These are phyloP conservation scores for Bolboschoenus planiculmis DNA, from an alignment of 176 grass and related monocot genomes.

Conservation along the genomic window DNA sequence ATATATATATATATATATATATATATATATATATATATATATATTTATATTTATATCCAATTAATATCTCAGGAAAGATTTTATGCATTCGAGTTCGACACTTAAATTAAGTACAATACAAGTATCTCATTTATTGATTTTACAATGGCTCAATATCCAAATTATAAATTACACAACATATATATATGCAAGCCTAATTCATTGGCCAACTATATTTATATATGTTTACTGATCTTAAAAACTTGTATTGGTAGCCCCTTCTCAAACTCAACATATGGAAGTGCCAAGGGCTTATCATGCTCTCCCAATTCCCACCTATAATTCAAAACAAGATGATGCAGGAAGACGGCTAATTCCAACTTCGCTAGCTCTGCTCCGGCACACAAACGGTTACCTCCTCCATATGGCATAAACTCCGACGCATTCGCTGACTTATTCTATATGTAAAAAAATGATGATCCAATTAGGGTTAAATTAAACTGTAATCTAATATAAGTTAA, in stretches of 20 bases:
- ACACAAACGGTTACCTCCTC: slow-evolving; percentile 26
- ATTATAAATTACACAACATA: neutral
- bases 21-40: no score
- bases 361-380: slow-evolving; percentile 32
- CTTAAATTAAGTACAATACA: neutral
- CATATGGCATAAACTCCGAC: slow-evolving; percentile 21
- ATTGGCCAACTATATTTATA: neutral
- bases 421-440: neutral
- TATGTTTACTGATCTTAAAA: neutral
- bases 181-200: neutral
- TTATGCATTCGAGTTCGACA: no score
- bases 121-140: neutral
- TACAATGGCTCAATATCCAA: neutral
- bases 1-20: no score
- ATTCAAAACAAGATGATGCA: slow-evolving; percentile 33
- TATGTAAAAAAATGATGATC: neutral
- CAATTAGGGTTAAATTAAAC: neutral
- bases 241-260: slow-evolving; percentile 27
- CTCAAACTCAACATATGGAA: slow-evolving; percentile 29
- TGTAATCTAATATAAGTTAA: neutral
- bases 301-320: slow-evolving; percentile 35
- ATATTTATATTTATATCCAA: no score
- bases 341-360: slow-evolving; percentile 35
- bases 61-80: no score
- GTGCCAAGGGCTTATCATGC: slow-evolving; percentile 15